phyloP scores from a whole-genome alignment of 768 basidiomycete species.

The Suillus cothurnatus region DNA sequence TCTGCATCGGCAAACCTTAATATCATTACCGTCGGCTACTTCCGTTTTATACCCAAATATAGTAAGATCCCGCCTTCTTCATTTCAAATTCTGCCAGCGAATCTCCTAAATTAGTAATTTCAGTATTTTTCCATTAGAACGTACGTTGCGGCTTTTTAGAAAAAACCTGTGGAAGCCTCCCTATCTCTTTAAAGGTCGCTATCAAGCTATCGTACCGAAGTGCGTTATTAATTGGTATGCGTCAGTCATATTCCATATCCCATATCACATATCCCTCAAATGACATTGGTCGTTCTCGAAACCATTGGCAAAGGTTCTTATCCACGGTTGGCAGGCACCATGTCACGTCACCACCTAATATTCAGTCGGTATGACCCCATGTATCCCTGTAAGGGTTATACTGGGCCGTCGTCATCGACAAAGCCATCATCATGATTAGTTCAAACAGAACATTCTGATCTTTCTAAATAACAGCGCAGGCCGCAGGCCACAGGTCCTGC shows the following conservation, averaged over 20 bases:
- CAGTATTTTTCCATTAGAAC: background rate
- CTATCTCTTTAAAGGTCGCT: background rate
- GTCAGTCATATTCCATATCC: background rate
- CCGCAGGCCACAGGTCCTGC: background rate
- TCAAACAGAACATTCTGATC: background rate
- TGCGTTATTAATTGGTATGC: background rate
- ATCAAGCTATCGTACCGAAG: background rate
- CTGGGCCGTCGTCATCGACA: background rate
- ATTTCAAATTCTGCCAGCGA: background rate
- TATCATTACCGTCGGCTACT: background rate
- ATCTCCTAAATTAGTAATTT: background rate
- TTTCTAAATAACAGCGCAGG: background rate
- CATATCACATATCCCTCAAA: background rate
- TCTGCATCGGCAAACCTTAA: background rate
- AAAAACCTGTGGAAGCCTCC: background rate
- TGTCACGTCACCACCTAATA: constrained; percentile 1
- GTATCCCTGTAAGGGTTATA: background rate
- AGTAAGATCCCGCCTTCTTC: background rate
- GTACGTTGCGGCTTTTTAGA: background rate
- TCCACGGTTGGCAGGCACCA: background rate
- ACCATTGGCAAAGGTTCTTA: background rate
- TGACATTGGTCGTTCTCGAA: background rate
- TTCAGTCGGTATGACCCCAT: background rate
- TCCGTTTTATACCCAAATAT: background rate
- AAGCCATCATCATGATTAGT: background rate